Evolutionary conservation across 345 rosid genomes (phyloP), one percentile per base, ranked within the genome.

Genomic region (Populus nigra): DNA sequence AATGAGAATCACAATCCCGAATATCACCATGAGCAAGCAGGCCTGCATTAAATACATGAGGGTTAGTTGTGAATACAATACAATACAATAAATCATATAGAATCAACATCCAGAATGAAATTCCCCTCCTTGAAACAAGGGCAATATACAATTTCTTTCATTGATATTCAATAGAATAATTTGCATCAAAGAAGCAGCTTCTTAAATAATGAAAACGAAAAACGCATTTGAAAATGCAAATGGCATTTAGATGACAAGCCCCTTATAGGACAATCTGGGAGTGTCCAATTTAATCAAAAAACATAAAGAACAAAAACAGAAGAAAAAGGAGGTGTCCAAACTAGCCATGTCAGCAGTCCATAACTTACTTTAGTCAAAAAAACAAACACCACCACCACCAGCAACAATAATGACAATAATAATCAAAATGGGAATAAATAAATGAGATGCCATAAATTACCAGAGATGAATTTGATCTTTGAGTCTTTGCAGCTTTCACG

Each of bases 1-100:
- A 7, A 91, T 91, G 86, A 93, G 93, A 57, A 94, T 89, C 83
- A 88, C 90, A 11, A 91, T 89, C 75, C 95, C 95, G 18, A 93
- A 94, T 78, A 94, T 94, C 87, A 94, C 95, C 92, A 93, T 78
- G 66, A 94, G 91, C 90, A 94, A 87, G 81, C 98, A 94, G 55
- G 90, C 66, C 98, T 94, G 90, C 85, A 81, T 27, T n/a, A 29
- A 33, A 47, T 39, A 80, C n/a, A 67, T 8, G 41, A 8, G 68
- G 16, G 16, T 63, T 6, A 62, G 35, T 33, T 25, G 35, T 65
- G 31, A 77, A 59, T 59, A 33, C 35, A 35, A 76, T 68, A 8
- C 15, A 2, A 39, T 27, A 25, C 47, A 41, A 41, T 41, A 41
- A 69, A 22, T 38, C 39, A 35, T 35, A 36, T 5, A 53, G 63